These are phyloP conservation scores for Zarea fungicola DNA, from an alignment of 2,329 filamentous ascomycete genomes.

Conservation along the genomic window DNA sequence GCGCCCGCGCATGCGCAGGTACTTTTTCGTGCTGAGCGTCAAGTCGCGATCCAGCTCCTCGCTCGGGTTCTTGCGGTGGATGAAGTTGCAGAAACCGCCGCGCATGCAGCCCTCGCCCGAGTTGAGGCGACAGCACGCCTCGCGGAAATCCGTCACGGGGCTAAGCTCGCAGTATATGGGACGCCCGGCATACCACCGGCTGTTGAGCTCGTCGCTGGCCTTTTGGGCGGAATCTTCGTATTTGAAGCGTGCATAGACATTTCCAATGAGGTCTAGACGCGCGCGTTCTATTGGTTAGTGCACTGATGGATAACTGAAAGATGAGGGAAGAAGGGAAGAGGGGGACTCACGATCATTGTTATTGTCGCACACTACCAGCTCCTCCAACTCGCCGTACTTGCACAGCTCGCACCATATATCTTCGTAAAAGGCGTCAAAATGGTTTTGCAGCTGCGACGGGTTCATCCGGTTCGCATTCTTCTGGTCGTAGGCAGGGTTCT, in stretches of 20 bases:
- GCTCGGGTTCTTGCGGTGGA: conserved; percentile 91
- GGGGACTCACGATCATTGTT: conserved; percentile 83
- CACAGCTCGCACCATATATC: conserved; percentile 99
- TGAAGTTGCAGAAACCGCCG: conserved; percentile 98
- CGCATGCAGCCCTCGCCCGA: conserved; percentile 91
- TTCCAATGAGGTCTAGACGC: conserved; percentile 97
- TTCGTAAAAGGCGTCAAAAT: conserved; percentile 99
- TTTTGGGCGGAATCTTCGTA: conserved; percentile 95
- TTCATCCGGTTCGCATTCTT: conserved; percentile 85
- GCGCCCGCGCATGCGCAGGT: conserved; percentile 77
- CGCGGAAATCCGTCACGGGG: conserved; percentile 95
- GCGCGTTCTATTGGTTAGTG: neutral
- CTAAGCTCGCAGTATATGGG: conserved; percentile 98
- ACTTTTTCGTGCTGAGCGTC: conserved; percentile 89
- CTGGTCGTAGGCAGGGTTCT: conserved; percentile 95
- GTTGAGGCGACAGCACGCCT: conserved; percentile 94
- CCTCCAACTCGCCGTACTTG: conserved; percentile 96
- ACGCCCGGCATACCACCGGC: conserved; percentile 91
- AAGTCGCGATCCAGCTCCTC: conserved; percentile 85
- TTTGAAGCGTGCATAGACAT: conserved; percentile 99
- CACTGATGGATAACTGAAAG: neutral
- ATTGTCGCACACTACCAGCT: conserved; percentile 98
- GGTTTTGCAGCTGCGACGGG: conserved; percentile 90
- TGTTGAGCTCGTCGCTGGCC: conserved; percentile 91
- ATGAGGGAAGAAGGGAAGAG: neutral